phyloP scores from a whole-genome alignment of 202 grass and related monocot species.

The Brachypodium distachyon region DNA sequence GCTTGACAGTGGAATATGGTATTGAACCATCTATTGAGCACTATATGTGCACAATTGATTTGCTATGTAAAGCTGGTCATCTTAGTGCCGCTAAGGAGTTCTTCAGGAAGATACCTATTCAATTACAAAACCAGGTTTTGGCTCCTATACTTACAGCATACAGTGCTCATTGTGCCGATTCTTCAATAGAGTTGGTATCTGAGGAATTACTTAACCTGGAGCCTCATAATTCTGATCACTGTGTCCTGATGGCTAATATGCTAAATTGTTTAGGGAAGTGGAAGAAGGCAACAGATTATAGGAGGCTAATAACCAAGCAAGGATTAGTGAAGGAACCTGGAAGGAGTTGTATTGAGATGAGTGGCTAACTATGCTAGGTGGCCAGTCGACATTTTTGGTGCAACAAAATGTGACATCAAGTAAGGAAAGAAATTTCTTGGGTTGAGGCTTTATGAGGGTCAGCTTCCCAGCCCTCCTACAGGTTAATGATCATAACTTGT shows the following conservation, averaged over 20 bases:
- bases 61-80: slow-evolving; percentile 52
- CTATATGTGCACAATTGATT: slow-evolving; percentile 59
- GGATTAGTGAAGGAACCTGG: slow-evolving; percentile 68
- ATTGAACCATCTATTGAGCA: slow-evolving; percentile 48
- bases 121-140: slow-evolving; percentile 34
- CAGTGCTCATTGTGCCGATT: slow-evolving; percentile 13
- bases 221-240: slow-evolving; percentile 34
- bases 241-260: slow-evolving; percentile 47
- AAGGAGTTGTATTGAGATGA: slow-evolving; percentile 38
- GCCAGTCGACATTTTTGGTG: neutral
- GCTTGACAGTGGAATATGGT: slow-evolving; percentile 34
- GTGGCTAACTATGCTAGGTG: neutral
- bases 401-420: neutral
- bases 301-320: slow-evolving; percentile 31
- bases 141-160: slow-evolving; percentile 42
- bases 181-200: slow-evolving; percentile 27
- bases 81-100: slow-evolving; percentile 27
- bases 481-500: neutral
- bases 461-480: neutral
- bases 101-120: slow-evolving; percentile 32
- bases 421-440: neutral
- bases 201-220: slow-evolving; percentile 31
- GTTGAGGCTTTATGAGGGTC: neutral
- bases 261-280: slow-evolving; percentile 44
- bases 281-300: slow-evolving; percentile 48